These are phyloP conservation scores for Trichoderma harzianum DNA, from an alignment of 2,329 filamentous ascomycete genomes.

Conservation along the genomic window DNA sequence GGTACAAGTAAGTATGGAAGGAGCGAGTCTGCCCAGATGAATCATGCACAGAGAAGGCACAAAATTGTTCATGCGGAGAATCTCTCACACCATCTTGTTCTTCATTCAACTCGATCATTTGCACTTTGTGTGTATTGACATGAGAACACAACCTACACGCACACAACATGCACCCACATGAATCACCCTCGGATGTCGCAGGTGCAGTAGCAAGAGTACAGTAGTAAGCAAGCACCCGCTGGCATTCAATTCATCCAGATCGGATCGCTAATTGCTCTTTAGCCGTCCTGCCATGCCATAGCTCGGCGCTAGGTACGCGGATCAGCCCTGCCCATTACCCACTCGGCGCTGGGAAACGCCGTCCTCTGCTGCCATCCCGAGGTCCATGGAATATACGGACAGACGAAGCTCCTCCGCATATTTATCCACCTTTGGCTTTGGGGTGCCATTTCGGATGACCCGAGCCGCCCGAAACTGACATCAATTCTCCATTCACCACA, in stretches of 20 bases:
- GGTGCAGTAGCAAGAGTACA: neutral
- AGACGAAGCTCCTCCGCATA: neutral
- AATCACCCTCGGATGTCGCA: neutral
- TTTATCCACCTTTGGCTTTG: neutral
- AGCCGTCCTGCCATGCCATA: neutral
- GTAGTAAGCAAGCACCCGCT: neutral
- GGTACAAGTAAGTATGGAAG: neutral
- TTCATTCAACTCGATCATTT: neutral
- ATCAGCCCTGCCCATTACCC: conserved; percentile 3
- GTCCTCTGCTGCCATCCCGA: neutral
- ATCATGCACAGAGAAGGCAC: neutral
- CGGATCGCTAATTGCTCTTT: neutral
- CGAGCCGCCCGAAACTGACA: neutral
- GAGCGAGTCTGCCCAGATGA: neutral
- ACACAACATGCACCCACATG: neutral
- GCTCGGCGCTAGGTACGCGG: conserved; percentile 7
- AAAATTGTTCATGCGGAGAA: neutral
- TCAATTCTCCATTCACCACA: neutral
- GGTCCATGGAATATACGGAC: neutral
- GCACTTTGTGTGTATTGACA: neutral
- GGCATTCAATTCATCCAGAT: neutral
- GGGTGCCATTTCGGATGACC: neutral
- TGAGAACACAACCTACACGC: neutral
- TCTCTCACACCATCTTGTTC: neutral
- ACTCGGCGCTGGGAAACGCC: neutral